Base-by-base conservation (phyloP, 768 basidiomycete species). In the Psilocybe subaeruginosa region DNA sequence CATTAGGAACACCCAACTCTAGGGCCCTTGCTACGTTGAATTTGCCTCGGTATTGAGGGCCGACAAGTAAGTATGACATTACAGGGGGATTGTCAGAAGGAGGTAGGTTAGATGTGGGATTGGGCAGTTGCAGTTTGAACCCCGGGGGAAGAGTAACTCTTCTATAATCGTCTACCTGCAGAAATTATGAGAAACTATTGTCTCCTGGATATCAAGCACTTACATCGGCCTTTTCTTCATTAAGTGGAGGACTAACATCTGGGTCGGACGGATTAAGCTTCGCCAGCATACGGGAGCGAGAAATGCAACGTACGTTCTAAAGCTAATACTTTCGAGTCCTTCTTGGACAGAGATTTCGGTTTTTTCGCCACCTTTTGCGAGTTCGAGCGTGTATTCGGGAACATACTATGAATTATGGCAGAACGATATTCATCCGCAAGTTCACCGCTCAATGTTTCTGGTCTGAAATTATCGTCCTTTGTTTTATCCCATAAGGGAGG, bases 21-120 rank as follows among this genome's bases (percentile, higher is more conserved):
- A 78, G 68, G 0, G 95, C 92, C 63, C 84, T 86, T 62, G 76
- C 72, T 0, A 73, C 86, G 62, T 95, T 82, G 69, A 98, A 97
- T 72, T 91, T 93, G 8, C 85, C 85, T 0, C 85, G 83, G 43
- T 79, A 72, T 12, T 77, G 78, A 3, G 85, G 85, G 0, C 85
- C 85, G 45, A 84, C 75, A 46, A 85, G 58, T 14, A 85, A 72
- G 66, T 85, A 86, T 3, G 79, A 82, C 35, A 85, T 62, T 0
- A 82, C 78, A 3, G 79, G 73, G 48, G 74, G 72, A 27, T 62
- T 50, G n/a, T 67, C 54, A 9, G 37, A 47, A 4, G 61, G 19
- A 33, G 66, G 48, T 37, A 63, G 54, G 30, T 58, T 54, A 43
- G 58, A 57, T 12, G 69, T 61, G 48, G 77, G 78, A 35, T 66